Base-by-base conservation (phyloP, 23 red algal species). In the Gracilaria domingensis region DNA sequence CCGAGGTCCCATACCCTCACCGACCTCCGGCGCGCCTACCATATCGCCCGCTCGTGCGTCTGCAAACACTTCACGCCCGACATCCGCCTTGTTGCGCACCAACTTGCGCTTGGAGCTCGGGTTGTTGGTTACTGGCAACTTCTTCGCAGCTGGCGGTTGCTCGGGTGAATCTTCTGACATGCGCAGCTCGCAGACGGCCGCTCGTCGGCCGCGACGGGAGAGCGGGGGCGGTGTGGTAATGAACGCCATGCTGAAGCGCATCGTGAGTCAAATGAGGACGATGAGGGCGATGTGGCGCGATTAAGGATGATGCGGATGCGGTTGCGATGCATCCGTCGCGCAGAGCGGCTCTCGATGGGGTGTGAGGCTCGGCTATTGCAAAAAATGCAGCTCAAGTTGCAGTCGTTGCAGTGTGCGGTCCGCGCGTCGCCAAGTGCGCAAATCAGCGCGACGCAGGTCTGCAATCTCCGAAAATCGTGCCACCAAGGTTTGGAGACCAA, bases 41-140 rank as follows among this genome's bases (percentile, higher is more conserved):
- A 88, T 88, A 29, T 88, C 84, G 17, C 84, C 84, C 28, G 84
- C 67, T 49, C 84, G n/a, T 23, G 84, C 84, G 45, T 76, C 84
- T 3, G 84, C 84, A 35, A 61, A 88, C 37, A 58, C 29, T 24
- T 0, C 11, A 4, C 13, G 37, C 20, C 14, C 44, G 11, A 42
- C 37, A 4, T 78, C 84, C 14, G 44, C 25, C 69, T 76, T 88
- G 67, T 76, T 88, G 51, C 84, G 84, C 20, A 75, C 70, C 20
- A 88, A 25, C 33, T 72, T 76, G 36, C 84, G 84, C 17, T 58
- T 57, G 24, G 84, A 75, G 12, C 64, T 45, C 45, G 66, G 29
- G 32, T 30, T 76, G 33, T 88, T 88, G 13, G 67, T 88, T 7
- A 88, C 84, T n/a, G 66, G 84, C 1, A 77, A 26, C 28, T 77